Evolutionary conservation across 148 eudicot genomes (phyloP), one percentile per base, ranked within the genome.

Genomic region (Mesembryanthemum crystallinum): DNA sequence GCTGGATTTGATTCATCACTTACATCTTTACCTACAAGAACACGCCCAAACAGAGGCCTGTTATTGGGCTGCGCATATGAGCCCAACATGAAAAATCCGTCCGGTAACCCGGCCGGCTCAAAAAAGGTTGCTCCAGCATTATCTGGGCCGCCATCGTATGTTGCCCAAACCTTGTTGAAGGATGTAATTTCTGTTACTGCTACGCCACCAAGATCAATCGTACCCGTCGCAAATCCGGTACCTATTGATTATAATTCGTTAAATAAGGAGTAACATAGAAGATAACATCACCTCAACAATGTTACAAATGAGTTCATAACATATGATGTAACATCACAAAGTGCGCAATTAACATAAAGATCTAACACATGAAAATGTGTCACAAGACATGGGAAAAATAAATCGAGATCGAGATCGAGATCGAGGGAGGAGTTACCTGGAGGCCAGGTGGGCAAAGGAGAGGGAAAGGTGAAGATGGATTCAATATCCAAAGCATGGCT

Each of bases 191-290:
- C 81, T 0, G 77, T 23, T 58, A 78, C 62, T 39, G 35, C 57
- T 79, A 85, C 64, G 6, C 85, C 87, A 51, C 87, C 87, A 21
- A 85, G 77, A 57, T 85, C 81, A n/a, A 82, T 77, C 62, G 74
- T 61, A 13, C 85, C 83, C 0, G 35, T 79, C 65, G 83, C 87
- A 60, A 84, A 84, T 18, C 87, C 85, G 27, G 28, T 33, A 35
- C 87, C 87, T 84, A 18, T 57, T 55, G 25, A 15, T 55, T 10
- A 54, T 28, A 35, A 39, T 5, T 0, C 3, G 0, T 39, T 39
- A 39, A 39, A 6, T 5, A 39, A 5, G 43, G 5, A 39, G 9
- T 39, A n/a, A n/a, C n/a, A n/a, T n/a, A n/a, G n/a, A n/a, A n/a
- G n/a, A n/a, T n/a, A n/a, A n/a, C n/a, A n/a, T n/a, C n/a, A n/a